Conservation (phyloP, 2,329 filamentous ascomycete species). For the Talaromyces piceae region DNA sequence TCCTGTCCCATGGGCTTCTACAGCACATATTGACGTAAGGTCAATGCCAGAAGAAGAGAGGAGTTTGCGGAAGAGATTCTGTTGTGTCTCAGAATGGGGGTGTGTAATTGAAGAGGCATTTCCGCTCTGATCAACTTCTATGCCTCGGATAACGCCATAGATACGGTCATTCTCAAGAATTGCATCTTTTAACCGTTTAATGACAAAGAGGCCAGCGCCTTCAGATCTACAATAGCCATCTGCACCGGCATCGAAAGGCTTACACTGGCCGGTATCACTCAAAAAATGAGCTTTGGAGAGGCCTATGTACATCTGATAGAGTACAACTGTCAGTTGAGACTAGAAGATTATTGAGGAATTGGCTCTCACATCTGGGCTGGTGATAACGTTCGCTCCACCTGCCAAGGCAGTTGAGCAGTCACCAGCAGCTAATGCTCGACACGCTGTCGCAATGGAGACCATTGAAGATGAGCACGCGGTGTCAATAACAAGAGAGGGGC, state of each 20-base stretch:
- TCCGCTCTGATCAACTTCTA: conserved; percentile 73
- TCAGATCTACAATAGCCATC: conserved; percentile 80
- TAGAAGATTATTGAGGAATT: background rate
- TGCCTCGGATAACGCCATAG: conserved; percentile 66
- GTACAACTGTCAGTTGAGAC: background rate
- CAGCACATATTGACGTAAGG: background rate
- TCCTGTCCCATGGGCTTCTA: conserved; percentile 14
- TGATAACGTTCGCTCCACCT: conserved; percentile 58
- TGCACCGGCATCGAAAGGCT: conserved; percentile 71
- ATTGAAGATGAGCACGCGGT: conserved; percentile 37
- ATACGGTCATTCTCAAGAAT: conserved; percentile 61
- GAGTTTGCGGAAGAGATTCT: conserved; percentile 19
- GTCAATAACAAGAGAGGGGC: conserved; percentile 35
- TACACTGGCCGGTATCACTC: conserved; percentile 63
- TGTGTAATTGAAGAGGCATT: conserved; percentile 77
- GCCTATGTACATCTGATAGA: background rate
- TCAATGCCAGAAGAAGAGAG: background rate
- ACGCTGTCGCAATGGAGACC: conserved; percentile 23
- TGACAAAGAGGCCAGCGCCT: conserved; percentile 62
- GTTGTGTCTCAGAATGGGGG: conserved; percentile 53
- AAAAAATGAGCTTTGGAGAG: conserved; percentile 60
- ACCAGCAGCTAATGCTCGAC: background rate
- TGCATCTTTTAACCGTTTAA: conserved; percentile 74
- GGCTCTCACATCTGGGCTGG: conserved; percentile 58
- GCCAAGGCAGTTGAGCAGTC: background rate